phyloP scores from a whole-genome alignment of 495 filamentous ascomycete species.

The Evansstolkia leycettana region DNA sequence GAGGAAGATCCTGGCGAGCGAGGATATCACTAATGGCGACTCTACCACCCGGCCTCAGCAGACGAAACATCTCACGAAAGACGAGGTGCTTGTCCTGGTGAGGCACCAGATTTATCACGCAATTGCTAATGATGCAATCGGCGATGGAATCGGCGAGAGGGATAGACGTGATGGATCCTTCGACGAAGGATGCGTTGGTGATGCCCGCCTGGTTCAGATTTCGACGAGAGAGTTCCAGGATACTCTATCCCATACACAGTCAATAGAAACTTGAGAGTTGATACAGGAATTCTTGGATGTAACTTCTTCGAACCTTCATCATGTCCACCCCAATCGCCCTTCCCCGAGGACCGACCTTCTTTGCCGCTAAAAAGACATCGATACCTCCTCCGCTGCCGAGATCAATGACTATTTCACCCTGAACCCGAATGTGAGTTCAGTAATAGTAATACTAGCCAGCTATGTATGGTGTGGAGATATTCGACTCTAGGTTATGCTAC shows the following conservation, averaged over 20 bases:
- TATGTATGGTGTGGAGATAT: too few species aligned
- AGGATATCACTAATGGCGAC: slow-evolving; percentile 57
- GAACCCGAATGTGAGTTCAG: neutral
- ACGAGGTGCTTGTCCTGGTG: slow-evolving; percentile 39
- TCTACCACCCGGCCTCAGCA: slow-evolving; percentile 48
- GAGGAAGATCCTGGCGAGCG: slow-evolving; percentile 36
- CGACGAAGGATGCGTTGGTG: slow-evolving; percentile 38
- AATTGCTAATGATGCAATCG: slow-evolving; percentile 53
- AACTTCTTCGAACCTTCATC: slow-evolving; percentile 34
- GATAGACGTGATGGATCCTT: slow-evolving; percentile 41
- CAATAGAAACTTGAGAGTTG: too few species aligned
- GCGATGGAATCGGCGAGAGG: slow-evolving; percentile 27
- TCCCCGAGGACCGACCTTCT: slow-evolving; percentile 41
- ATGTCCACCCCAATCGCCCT: slow-evolving; percentile 55
- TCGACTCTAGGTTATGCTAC: neutral
- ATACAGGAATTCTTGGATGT: neutral
- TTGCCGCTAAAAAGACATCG: slow-evolving; percentile 49
- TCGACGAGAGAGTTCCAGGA: slow-evolving; percentile 38
- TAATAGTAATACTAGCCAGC: too few species aligned
- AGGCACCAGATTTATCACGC: slow-evolving; percentile 56
- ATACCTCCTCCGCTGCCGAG: slow-evolving; percentile 53
- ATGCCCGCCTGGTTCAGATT: slow-evolving; percentile 28
- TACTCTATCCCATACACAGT: too few species aligned
- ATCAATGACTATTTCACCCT: slow-evolving; percentile 55
- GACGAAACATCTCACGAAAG: slow-evolving; percentile 48